Evolutionary conservation across 352 stramenopile species (phyloP), one percentile per base, ranked within the genome.

Genomic region (Globisporangium canariense): DNA sequence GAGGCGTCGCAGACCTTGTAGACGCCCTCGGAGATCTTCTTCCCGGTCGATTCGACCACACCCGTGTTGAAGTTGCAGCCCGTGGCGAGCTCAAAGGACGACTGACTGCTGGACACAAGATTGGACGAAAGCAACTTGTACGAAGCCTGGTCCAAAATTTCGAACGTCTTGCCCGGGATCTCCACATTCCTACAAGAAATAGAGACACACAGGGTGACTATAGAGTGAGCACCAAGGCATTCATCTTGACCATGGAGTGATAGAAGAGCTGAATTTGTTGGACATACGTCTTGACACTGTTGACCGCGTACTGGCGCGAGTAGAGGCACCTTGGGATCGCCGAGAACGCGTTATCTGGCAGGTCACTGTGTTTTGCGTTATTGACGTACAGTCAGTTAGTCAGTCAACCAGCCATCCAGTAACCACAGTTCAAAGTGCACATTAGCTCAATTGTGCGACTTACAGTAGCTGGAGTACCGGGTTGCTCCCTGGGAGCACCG

Each of bases 271-370:
- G 13, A 8, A 41, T 20, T 41, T 25, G 8, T 16, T 20, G 22
- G 7, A 73, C 71, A 47, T 66, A 78, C 71, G 70, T 28, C 46
- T 55, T 64, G 32, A 78, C 16, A n/a, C n/a, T 64, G 1, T 58
- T 40, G 13, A 3, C 7, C 0, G 11, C 9, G 47, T 78, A 81
- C n/a, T 59, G 30, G 8, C 62, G 64, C 25, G 78, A 56, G 50
- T 77, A 84, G 25, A 84, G 62, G 8, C 73, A 54, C 10, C 16
- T 66, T 3, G 76, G 76, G 6, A 83, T 34, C 28, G 54, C 20
- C 4, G 28, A 14, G 43, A 83, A 81, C 1, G 32, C 16, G 5
- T 60, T 78, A 16, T 45, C 20, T 3, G 6, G 0, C 7, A 83
- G 62, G 6, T 72, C 57, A 34, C 76, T 83, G 49, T 28, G 25